A percentile compares a stretch with the other conserved stretches of the same genome.
phyloP scores from a whole-genome alignment of 768 basidiomycete genomes.

The Pilatotrama ljubarskyi region DNA sequence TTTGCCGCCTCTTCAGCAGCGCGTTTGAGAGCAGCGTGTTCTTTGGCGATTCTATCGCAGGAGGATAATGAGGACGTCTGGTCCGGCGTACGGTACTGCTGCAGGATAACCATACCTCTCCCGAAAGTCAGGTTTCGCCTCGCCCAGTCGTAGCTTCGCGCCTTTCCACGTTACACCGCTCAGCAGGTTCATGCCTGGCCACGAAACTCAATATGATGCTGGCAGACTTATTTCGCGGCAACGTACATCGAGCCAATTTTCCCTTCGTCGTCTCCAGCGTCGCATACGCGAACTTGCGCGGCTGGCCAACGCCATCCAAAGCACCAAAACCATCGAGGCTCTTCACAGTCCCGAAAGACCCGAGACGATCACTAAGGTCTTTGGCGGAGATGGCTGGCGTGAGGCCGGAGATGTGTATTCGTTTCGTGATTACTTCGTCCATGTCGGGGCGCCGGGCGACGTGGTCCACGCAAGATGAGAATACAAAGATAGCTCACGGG shows the following conservation, averaged over 20 bases:
- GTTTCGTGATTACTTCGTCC: conserved; percentile 46
- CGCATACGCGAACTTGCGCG: conserved; percentile 71
- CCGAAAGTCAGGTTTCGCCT: conserved; percentile 74
- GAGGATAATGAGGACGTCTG: not conserved
- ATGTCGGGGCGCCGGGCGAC: too few species aligned
- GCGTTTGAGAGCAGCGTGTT: conserved; percentile 32
- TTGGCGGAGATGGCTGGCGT: conserved; percentile 59
- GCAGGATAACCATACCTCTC: conserved; percentile 53
- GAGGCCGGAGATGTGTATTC: conserved; percentile 74
- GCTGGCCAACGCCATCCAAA: conserved; percentile 62
- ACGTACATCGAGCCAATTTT: conserved; percentile 66
- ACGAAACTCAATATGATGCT: not conserved
- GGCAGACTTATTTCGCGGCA: too few species aligned
- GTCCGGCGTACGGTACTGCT: too few species aligned
- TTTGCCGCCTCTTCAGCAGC: conserved; percentile 25
- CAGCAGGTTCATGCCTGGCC: conserved; percentile 66
- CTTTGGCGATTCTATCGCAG: conserved; percentile 35
- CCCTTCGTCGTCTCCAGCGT: conserved; percentile 64
- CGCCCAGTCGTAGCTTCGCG: conserved; percentile 77
- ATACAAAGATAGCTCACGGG: too few species aligned
- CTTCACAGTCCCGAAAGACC: conserved; percentile 67
- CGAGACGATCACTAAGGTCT: conserved; percentile 60
- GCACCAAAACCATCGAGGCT: conserved; percentile 70
- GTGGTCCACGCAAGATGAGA: too few species aligned
- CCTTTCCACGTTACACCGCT: conserved; percentile 89